Percentiles rank a stretch among this genome's conserved stretches.
phyloP scores from a whole-genome alignment of 73 alveolate species.

The Paramecium bursaria region DNA sequence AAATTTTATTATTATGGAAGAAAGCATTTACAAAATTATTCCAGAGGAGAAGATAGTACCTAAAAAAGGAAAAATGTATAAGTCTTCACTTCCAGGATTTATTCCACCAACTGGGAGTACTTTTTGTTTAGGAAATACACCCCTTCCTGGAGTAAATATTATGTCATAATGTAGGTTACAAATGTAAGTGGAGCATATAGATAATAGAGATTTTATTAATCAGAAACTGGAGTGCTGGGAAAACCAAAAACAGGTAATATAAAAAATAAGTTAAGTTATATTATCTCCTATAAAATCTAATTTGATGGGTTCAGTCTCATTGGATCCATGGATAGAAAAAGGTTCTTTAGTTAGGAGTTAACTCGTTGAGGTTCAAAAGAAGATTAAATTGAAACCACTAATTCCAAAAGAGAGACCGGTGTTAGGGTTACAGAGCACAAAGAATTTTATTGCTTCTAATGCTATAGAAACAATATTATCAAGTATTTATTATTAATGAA shows the following conservation, averaged over 20 bases:
- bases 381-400: constrained; percentile 37
- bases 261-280: background rate
- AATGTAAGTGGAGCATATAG: constrained; percentile 33
- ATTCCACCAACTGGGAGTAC: constrained; percentile 44
- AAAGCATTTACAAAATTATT: constrained; percentile 52
- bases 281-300: constrained; percentile 10
- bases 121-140: constrained; percentile 5
- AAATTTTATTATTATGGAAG: constrained; percentile 43
- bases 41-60: background rate
- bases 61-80: background rate
- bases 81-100: constrained; percentile 17
- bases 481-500: background rate
- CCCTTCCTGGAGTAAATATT: background rate
- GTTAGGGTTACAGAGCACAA: constrained; percentile 74
- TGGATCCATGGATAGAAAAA: constrained; percentile 43
- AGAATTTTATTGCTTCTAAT: constrained; percentile 76
- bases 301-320: constrained; percentile 33
- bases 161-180: background rate
- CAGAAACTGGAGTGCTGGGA: constrained; percentile 41
- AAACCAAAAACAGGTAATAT: constrained; percentile 13
- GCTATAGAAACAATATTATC: constrained; percentile 74
- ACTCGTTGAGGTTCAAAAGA: background rate
- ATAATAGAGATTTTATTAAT: background rate
- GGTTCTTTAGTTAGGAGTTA: constrained; percentile 26
- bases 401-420: constrained; percentile 79